phyloP scores from a whole-genome alignment of 2,329 filamentous ascomycete species.

The Aureobasidium sp. region DNA sequence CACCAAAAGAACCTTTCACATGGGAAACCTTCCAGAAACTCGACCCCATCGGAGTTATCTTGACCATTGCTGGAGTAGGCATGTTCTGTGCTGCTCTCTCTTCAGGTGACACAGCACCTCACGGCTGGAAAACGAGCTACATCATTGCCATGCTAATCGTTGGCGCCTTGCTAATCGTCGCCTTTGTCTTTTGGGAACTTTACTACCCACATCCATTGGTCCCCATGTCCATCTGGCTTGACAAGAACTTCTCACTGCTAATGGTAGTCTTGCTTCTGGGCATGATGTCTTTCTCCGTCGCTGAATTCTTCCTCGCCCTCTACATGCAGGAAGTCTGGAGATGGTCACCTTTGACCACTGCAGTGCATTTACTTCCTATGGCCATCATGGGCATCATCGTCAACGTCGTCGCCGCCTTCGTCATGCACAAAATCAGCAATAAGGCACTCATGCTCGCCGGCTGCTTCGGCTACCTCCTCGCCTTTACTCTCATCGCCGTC shows the following conservation, averaged over 20 bases:
- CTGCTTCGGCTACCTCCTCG: constrained; percentile 33
- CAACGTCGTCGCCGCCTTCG: constrained; percentile 52
- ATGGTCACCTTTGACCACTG: constrained; percentile 49
- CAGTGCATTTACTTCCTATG: constrained; percentile 57
- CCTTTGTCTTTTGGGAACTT: constrained; percentile 56
- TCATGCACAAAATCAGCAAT: constrained; percentile 57
- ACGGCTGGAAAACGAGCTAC: constrained; percentile 55
- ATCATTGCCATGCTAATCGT: constrained; percentile 55
- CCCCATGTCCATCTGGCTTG: constrained; percentile 50
- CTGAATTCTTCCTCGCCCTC: constrained; percentile 55
- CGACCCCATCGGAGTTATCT: constrained; percentile 50
- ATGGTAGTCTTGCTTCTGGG: constrained; percentile 50
- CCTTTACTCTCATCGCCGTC: constrained; percentile 48
- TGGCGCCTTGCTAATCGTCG: constrained; percentile 46
- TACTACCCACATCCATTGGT: constrained; percentile 37
- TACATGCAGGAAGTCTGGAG: constrained; percentile 52
- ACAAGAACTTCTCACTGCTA: constrained; percentile 56
- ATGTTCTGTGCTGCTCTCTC: constrained; percentile 55
- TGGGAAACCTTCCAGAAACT: constrained; percentile 46
- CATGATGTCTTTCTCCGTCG: constrained; percentile 53
- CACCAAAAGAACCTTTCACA: constrained; percentile 36
- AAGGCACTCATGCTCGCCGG: constrained; percentile 51
- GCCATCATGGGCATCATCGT: constrained; percentile 53
- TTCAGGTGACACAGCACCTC: constrained; percentile 44
- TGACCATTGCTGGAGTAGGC: constrained; percentile 57